Evolutionary conservation across 345 rosid species (phyloP), one percentile per base, ranked within the genome.

Genomic region (Eucalyptus microcorys): DNA sequence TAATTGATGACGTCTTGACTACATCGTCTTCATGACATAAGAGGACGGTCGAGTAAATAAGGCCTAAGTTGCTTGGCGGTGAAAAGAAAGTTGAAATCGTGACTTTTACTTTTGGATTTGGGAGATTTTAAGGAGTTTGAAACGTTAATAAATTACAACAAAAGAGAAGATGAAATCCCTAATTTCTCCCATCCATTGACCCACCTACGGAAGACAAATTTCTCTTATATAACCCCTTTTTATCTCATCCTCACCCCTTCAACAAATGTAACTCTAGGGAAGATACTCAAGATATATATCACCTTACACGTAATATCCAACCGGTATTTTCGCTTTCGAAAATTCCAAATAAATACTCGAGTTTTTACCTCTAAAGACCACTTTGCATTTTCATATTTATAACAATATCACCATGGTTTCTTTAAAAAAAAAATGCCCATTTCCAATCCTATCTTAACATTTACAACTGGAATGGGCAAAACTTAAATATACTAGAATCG

Each of bases 281-380:
- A n/a, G 40, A n/a, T 32, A 8, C 40, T 4, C 5, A 32, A n/a
- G 21, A 8, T 1, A 64, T 14, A 2, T 14, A 2, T 61, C 17
- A 13, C 34, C 8, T 30, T 13, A 11, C 8, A n/a, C 21, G 1
- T 61, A 30, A 61, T 13, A 30, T 10, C 21, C 40, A 64, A 0
- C 1, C 0, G 1, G 1, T 8, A 16, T 1, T 1, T 17, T 34
- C 21, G 0, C 2, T 66, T 68, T 34, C 5, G 2, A 64, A 64
- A 64, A n/a, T 34, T 32, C 13, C 5, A 32, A 8, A 15, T 16
- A 5, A 32, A 30, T 32, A 32, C 2, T 68, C 1, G 12, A 17
- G 1, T 32, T 1, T 68, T 5, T 17, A 34, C 0, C 7, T 32
- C 0, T 3, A 1, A 32, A 15, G 2, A 32, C 0, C 6, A 16